Base-by-base conservation (phyloP, 495 filamentous ascomycete species). In the Neurospora sp. region DNA sequence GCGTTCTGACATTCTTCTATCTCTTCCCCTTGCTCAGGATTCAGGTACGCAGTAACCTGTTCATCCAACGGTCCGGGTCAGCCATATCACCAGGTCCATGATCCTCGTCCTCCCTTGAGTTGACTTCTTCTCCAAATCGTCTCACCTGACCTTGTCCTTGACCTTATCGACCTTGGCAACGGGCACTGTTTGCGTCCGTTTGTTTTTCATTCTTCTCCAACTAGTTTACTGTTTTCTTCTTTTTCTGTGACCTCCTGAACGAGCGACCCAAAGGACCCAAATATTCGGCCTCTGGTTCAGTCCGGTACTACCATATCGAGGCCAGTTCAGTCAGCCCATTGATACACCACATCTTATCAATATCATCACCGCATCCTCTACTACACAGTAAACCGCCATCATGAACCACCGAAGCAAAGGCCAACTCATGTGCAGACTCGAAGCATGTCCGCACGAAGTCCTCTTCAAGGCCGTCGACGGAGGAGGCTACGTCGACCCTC, bases 361-460 rank as follows among this genome's bases (percentile, higher is more conserved):
- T 14, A 16, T 18, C 41, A 18, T 18, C 40, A 44, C 16, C 4
- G 41, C 7, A 18, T 6, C 41, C 40, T 5, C 14, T 12, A 42
- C 12, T 37, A 37, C 35, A 37, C 35, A 37, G 14, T 42, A 42
- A 44, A 20, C 46, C 9, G 46, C 46, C 46, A 53, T 2, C n/a
- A 53, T 53, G 53, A 65, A 65, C 6, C 53, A 65, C 53, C 53
- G 53, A 35, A 65, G 27, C 27, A 65, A 65, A 65, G 27, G 27
- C 53, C 53, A 65, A 5, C 53, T 65, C 14, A 65, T 65, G 53
- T 79, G 77, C 68, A 22, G 73, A 7, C 76, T 73, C 59, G 76
- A 79, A 37, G 77, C 76, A 8, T 79, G 77, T 42, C 59, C 18
- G 39, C 68, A 73, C 69, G 77, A 79, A 68, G 73, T 76, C 46